Evolutionary conservation across 441 rosid genomes (phyloP), one percentile per base, ranked within the genome.

Genomic region (Theobroma grandiflorum): DNA sequence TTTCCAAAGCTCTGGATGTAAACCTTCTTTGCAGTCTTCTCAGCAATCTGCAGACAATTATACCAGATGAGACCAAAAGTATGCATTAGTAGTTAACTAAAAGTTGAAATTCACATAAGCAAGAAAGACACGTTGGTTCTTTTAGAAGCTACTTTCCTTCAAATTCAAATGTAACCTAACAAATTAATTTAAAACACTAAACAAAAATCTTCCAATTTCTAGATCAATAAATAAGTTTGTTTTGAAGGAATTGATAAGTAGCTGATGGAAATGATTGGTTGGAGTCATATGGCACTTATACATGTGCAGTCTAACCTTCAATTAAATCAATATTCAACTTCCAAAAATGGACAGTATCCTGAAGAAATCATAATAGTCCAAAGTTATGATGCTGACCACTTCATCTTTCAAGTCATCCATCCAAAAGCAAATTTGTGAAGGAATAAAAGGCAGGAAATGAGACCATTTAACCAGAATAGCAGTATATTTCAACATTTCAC

Each of bases 11-110:
- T 93, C 88, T 94, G 95, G 72, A 97, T 89, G 81, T 88, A 89
- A n/a, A 94, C 99, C 90, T 88, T 93, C 87, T 94, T 91, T 5
- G 99, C 97, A 8, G 95, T 87, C 80, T 87, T 91, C 85, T 88
- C 91, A 73, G 98, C 98, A 88, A 97, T 89, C 99, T 95, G 77
- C 83, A 81, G 16, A 76, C 20, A 40, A 67, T 26, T 53, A 81
- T 74, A 73, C 57, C 69, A 72, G 62, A 42, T 58, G 1, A 5
- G 57, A 8, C 76, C 76, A n/a, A 72, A 69, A 37, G n/a, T n/a
- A 10, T 53, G 12, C 49, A 72, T 72, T 50, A 38, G 6, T 42
- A 42, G 31, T 35, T 4, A 18, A 35, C n/a, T 16, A 49, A 49
- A 70, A 15, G 18, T 16, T 26, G 6, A 26, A 72, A 61, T 72